Base-by-base conservation (phyloP, 139 green algal genomes). In the Deuterostichococcus epilithicus region DNA sequence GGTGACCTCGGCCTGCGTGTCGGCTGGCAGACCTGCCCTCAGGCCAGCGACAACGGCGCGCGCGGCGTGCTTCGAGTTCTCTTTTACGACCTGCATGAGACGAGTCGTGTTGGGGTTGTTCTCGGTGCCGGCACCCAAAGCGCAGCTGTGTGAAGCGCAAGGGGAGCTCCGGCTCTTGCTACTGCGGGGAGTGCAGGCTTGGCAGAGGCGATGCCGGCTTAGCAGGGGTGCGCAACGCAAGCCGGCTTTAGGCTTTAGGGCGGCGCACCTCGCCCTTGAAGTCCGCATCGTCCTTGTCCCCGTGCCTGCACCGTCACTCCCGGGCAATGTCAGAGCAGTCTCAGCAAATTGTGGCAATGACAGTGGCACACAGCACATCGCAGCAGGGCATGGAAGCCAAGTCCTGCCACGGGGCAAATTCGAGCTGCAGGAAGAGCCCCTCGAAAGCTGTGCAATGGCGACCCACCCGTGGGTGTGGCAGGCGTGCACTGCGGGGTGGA, bases 401-500 rank as follows among this genome's bases (percentile, higher is more conserved):
- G n/a, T n/a, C n/a, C n/a, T n/a, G n/a, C n/a, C n/a, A n/a, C n/a
- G n/a, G n/a, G n/a, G n/a, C n/a, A n/a, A n/a, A n/a, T 44, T 22
- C 44, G 33, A 34, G 34, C 33, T 30, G 18, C 47, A 63, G 47
- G 22, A 63, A 22, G 47, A 18, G 18, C 18, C 18, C 47, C 18
- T 18, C 47, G 47, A 63, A 18, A 63, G 18, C 18, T 22, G 22
- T 63, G 60, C 60, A 68, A 8, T 33, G 60, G 5, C 5, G 36
- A 23, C 28, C 45, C 25, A 0, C 45, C 47, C 10, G 47, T 69
- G 39, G 5, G 23, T 36, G 72, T 59, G 22, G 67, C 45, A 52
- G 20, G 45, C 32, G 22, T 76, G 45, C 47, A 76, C 72, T 26
- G 30, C 72, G 6, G 47, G 25, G 22, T 69, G 32, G 47, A 76